Evolutionary conservation across 2,329 filamentous ascomycete species (phyloP).

Genomic region (Penicillium paneum): DNA sequence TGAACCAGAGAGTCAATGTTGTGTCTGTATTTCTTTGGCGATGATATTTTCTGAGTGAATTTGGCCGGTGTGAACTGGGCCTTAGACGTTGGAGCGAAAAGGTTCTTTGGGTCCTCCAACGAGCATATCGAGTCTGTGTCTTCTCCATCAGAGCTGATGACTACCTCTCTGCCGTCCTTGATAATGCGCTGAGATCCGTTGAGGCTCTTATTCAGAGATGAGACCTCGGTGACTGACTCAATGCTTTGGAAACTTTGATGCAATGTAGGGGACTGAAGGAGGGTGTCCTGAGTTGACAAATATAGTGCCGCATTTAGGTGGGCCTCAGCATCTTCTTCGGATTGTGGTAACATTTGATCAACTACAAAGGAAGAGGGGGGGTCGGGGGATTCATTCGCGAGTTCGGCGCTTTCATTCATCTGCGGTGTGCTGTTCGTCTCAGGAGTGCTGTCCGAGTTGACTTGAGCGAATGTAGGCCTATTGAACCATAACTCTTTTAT

Average conservation of each 20-base stretch:
- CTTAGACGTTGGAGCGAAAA: conserved; percentile 32
- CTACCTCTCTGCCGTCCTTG: conserved; percentile 52
- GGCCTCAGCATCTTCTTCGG: conserved; percentile 2
- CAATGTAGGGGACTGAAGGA: conserved; percentile 1
- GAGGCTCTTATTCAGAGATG: conserved; percentile 23
- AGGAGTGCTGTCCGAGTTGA: background rate
- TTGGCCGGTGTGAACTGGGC: background rate
- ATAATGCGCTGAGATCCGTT: conserved; percentile 51
- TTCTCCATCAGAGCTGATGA: conserved; percentile 71
- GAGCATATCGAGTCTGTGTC: conserved; percentile 57
- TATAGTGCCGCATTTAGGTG: conserved; percentile 20
- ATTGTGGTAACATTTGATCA: conserved; percentile 19
- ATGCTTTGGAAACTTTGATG: conserved; percentile 21
- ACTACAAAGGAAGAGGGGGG: conserved; percentile 28
- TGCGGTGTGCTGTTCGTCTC: background rate
- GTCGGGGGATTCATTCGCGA: conserved; percentile 12
- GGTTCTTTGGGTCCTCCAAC: conserved; percentile 49
- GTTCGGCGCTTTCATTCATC: background rate
- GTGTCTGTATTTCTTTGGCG: conserved; percentile 53
- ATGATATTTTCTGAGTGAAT: background rate
- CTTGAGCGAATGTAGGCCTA: conserved; percentile 29
- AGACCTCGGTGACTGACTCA: conserved; percentile 10
- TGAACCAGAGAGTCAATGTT: conserved; percentile 61
- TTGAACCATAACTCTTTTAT: conserved; percentile 49
- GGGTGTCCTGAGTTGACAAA: conserved; percentile 6